A percentile compares a stretch with the other conserved stretches of the same genome.
These are phyloP conservation scores for Colletotrichum tropicicola DNA, from an alignment of 2,329 filamentous ascomycete species.

Conservation along the genomic window DNA sequence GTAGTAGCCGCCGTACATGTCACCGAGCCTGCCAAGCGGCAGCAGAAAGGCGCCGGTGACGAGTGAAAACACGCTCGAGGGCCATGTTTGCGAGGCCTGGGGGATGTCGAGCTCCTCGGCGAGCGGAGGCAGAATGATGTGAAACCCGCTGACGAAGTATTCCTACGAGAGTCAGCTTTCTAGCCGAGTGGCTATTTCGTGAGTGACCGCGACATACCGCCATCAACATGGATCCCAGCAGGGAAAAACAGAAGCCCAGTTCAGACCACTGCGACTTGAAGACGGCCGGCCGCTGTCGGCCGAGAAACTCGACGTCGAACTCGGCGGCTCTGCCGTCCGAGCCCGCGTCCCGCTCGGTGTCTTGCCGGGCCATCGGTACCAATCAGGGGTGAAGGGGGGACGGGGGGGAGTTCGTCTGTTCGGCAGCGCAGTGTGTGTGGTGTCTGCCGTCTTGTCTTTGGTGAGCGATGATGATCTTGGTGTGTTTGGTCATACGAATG, in stretches of 20 bases:
- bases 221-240: slow-evolving; percentile 71
- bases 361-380: slow-evolving; percentile 8
- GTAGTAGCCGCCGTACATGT: slow-evolving; percentile 69
- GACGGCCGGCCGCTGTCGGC: slow-evolving; percentile 66
- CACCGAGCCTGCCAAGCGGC: slow-evolving; percentile 67
- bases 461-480: background rate
- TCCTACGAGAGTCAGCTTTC: slow-evolving; percentile 53
- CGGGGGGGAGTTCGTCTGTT: background rate
- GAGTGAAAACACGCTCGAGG: slow-evolving; percentile 68
- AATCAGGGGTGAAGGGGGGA: background rate
- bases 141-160: slow-evolving; percentile 82
- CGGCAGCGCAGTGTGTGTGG: background rate
- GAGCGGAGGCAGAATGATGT: slow-evolving; percentile 75
- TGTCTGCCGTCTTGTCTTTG: background rate
- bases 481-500: background rate
- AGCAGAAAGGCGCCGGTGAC: slow-evolving; percentile 67
- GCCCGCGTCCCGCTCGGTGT: slow-evolving; percentile 23
- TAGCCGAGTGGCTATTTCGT: background rate
- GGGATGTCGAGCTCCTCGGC: slow-evolving; percentile 71
- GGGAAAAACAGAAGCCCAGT: slow-evolving; percentile 68
- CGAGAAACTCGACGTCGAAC: slow-evolving; percentile 64
- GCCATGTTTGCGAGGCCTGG: slow-evolving; percentile 69
- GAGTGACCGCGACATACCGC: slow-evolving; percentile 50
- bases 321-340: background rate
- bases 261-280: slow-evolving; percentile 66